Percentiles rank a stretch among this genome's conserved stretches.
Conservation (phyloP, 495 filamentous ascomycete species). For the Staphylotrichum longicolle region DNA sequence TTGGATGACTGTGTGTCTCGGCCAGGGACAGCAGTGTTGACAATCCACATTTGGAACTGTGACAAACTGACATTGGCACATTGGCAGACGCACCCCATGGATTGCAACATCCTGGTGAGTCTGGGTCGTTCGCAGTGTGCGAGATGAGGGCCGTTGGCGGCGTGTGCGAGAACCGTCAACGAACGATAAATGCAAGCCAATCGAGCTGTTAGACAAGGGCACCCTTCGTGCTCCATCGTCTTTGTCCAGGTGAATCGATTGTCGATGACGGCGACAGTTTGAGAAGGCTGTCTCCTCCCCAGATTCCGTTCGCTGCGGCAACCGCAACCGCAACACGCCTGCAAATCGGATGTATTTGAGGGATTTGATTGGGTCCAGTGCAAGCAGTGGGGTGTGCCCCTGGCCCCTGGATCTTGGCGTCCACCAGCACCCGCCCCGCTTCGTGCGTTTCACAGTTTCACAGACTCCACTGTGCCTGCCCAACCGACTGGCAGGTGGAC, state of each 20-base stretch:
- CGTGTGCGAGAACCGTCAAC: too few species aligned
- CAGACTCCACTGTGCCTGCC: background rate
- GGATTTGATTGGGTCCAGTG: background rate
- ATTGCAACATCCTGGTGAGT: too few species aligned
- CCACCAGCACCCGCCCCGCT: background rate
- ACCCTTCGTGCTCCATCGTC: too few species aligned
- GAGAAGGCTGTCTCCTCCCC: background rate
- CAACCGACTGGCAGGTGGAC: conserved; percentile 3
- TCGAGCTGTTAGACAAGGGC: too few species aligned
- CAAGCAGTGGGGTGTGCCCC: background rate
- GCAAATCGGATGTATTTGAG: background rate
- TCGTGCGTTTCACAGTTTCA: conserved; percentile 12
- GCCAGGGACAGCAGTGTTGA: too few species aligned
- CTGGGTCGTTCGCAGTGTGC: too few species aligned
- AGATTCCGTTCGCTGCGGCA: conserved; percentile 7
- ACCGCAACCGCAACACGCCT: background rate
- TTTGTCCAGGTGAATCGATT: too few species aligned
- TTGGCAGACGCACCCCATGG: too few species aligned
- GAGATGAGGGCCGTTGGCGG: too few species aligned
- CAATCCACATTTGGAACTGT: too few species aligned
- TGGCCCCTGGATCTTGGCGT: conserved; percentile 5
- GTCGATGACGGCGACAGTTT: background rate
- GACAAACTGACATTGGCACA: too few species aligned
- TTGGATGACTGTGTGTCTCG: background rate
- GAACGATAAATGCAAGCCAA: too few species aligned